phyloP scores from a whole-genome alignment of 2,329 filamentous ascomycete species.

The Calonectria ilicicola region DNA sequence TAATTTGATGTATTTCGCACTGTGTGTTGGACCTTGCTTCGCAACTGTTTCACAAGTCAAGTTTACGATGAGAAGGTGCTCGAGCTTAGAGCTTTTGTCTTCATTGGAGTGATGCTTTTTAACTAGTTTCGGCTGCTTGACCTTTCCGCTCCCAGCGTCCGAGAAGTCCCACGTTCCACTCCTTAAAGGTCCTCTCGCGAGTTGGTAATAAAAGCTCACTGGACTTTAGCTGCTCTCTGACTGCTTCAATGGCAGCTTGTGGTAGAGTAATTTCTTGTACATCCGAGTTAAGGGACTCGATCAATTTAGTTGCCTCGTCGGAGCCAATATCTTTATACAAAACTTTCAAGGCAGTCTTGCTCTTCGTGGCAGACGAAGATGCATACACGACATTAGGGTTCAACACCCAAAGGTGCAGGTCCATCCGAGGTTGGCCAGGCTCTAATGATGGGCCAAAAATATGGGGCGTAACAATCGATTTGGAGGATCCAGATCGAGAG shows the following conservation, averaged over 20 bases:
- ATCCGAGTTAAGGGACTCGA: conserved; percentile 64
- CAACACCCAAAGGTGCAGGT: conserved; percentile 67
- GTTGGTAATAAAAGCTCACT: conserved; percentile 66
- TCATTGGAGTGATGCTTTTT: neutral
- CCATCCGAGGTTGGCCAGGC: conserved; percentile 22
- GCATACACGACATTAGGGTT: conserved; percentile 67
- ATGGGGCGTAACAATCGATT: conserved; percentile 62
- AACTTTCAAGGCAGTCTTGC: conserved; percentile 62
- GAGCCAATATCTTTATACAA: conserved; percentile 60
- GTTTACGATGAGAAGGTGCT: neutral
- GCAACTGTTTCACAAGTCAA: neutral
- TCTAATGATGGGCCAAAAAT: conserved; percentile 19
- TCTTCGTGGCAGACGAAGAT: conserved; percentile 50
- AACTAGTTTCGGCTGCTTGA: neutral
- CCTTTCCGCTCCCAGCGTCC: conserved; percentile 50
- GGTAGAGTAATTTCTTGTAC: conserved; percentile 72
- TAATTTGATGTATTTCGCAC: neutral
- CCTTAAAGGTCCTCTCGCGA: conserved; percentile 68
- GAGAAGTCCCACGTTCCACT: conserved; percentile 77
- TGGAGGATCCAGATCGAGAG: conserved; percentile 68
- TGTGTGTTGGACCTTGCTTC: neutral
- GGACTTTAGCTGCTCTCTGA: conserved; percentile 57
- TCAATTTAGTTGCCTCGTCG: conserved; percentile 59
- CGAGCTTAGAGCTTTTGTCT: neutral
- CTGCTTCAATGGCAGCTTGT: conserved; percentile 57